These are phyloP conservation scores for Blakeslea trispora DNA, from an alignment of 371 early-diverging fungal species.

Conservation along the genomic window DNA sequence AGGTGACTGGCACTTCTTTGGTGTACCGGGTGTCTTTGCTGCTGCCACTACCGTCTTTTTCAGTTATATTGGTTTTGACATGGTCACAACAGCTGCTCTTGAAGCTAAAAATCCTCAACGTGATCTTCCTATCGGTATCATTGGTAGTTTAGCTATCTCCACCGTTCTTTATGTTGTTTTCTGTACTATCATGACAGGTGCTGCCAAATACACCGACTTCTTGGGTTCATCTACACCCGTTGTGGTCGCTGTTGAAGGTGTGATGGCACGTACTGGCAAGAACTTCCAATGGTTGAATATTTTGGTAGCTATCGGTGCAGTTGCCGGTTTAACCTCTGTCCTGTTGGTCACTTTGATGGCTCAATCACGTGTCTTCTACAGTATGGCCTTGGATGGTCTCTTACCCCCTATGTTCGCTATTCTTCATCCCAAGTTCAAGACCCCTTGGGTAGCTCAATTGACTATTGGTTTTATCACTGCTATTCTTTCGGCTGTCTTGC, in stretches of 20 bases:
- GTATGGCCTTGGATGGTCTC: conserved; percentile 88
- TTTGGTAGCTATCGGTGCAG: conserved; percentile 74
- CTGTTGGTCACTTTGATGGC: conserved; percentile 74
- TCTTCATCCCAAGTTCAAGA: conserved; percentile 66
- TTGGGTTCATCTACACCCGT: conserved; percentile 63
- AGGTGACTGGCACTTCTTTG: conserved; percentile 60
- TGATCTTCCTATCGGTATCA: conserved; percentile 88
- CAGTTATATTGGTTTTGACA: conserved; percentile 88
- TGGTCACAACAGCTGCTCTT: conserved; percentile 86
- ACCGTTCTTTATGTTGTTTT: conserved; percentile 79
- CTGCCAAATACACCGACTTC: conserved; percentile 56
- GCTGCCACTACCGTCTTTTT: conserved; percentile 86
- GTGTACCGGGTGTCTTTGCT: conserved; percentile 71
- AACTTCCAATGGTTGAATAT: conserved; percentile 66
- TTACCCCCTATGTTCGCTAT: conserved; percentile 71
- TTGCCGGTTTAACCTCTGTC: conserved; percentile 80
- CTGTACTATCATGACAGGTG: conserved; percentile 75
- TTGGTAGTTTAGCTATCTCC: conserved; percentile 74
- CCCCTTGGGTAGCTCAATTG: conserved; percentile 75
- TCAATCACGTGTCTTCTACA: conserved; percentile 86
- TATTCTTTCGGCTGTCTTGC: conserved; percentile 72
- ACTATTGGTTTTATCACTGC: conserved; percentile 72
- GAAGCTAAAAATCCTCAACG: conserved; percentile 82
- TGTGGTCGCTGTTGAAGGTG: conserved; percentile 59
- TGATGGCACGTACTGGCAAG: conserved; percentile 45